These are phyloP conservation scores for Cladophialophora yegresii DNA, from an alignment of 2,329 filamentous ascomycete genomes.

Conservation along the genomic window DNA sequence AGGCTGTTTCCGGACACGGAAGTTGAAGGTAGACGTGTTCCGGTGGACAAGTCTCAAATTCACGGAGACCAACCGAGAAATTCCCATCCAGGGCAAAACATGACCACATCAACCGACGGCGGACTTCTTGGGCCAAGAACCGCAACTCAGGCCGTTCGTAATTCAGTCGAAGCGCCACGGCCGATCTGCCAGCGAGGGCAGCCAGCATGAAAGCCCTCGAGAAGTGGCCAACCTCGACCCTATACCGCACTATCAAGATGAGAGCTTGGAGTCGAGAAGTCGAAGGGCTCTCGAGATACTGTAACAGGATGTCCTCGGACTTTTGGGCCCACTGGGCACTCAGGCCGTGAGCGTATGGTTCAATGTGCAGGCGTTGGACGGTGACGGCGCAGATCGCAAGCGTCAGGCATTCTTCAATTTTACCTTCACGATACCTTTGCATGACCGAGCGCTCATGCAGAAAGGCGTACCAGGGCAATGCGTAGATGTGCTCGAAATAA, in stretches of 20 bases:
- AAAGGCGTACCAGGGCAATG: slow-evolving; percentile 38
- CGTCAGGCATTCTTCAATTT: slow-evolving; percentile 24
- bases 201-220: slow-evolving; percentile 30
- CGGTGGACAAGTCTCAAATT: slow-evolving; percentile 52
- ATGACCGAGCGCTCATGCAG: slow-evolving; percentile 39
- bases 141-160: slow-evolving; percentile 52
- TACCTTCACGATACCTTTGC: slow-evolving; percentile 29
- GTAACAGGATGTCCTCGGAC: slow-evolving; percentile 24
- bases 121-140: slow-evolving; percentile 48
- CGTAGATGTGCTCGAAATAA: slow-evolving; percentile 40
- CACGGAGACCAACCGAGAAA: slow-evolving; percentile 51
- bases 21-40: slow-evolving; percentile 52
- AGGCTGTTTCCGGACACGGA: slow-evolving; percentile 55
- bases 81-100: slow-evolving; percentile 54
- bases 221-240: slow-evolving; percentile 26
- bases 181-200: slow-evolving; percentile 41
- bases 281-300: slow-evolving; percentile 24
- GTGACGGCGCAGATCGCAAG: slow-evolving; percentile 29
- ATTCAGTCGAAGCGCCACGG: slow-evolving; percentile 54
- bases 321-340: slow-evolving; percentile 21
- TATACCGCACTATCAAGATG: slow-evolving; percentile 25
- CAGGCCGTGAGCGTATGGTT: slow-evolving; percentile 16
- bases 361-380: slow-evolving; percentile 21
- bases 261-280: slow-evolving; percentile 28
- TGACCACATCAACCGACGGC: slow-evolving; percentile 54